Evolutionary conservation across 2,329 filamentous ascomycete genomes (phyloP), one percentile per base, ranked within the genome.

Genomic region (Cryoendolithus antarcticus): DNA sequence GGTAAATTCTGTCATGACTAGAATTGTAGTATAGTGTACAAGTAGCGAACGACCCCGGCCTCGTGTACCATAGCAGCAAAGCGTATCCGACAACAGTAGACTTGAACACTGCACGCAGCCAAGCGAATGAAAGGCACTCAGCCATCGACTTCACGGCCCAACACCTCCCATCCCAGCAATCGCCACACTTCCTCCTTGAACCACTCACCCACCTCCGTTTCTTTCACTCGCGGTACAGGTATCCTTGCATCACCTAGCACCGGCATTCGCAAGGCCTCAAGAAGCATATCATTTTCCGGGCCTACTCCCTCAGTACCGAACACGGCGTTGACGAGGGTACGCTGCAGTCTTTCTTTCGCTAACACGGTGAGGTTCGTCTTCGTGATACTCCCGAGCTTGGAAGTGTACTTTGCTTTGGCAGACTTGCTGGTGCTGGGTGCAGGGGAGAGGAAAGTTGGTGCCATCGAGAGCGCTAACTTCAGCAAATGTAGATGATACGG

Each of bases 101-200:
- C 24, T 27, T 8, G 24, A 27, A 27, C 24, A 27, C 24, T 27
- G 24, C 24, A 27, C 24, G 24, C 6, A 27, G 24, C 24, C 24
- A 27, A 27, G 24, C 24, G 24, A 27, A 27, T 27, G 24, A 27
- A 27, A 8, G 12, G 31, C 10, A 28, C 19, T 3, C 37, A 10
- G 2, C 9, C 12, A 9, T 35, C 33, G 15, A 41, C 30, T 19
- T 41, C 39, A 30, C 24, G 21, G 8, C 39, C 39, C 24, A 41
- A 15, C 6, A 37, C 39, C 36, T 76, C 71, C 73, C 74, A 77
- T 0, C 74, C 74, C 5, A 77, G 49, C 38, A 76, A 50, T 38
- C 62, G 56, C 74, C 74, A 78, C 2, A 77, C 54, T 46, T 75
- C 68, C 40, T 64, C 62, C 38, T 65, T 63, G 47, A 74, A 77